A percentile compares a stretch with the other conserved stretches of the same genome.
Evolutionary conservation across 73 alveolate species (phyloP).

Genomic region (Paramecium biaurelia): DNA sequence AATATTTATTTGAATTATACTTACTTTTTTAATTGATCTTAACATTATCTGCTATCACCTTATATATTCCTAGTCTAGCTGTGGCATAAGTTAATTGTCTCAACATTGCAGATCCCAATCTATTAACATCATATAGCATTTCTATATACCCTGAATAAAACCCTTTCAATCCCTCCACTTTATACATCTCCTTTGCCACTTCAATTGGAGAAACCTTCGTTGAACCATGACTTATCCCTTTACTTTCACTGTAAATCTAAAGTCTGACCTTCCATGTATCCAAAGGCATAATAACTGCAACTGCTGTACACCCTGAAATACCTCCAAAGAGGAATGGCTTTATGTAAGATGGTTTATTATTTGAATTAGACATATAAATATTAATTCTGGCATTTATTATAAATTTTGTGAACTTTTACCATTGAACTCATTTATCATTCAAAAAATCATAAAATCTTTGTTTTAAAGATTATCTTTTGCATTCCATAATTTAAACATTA

Average conservation of each 20-base stretch:
- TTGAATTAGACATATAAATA: not conserved
- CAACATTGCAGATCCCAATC: conserved; percentile 78
- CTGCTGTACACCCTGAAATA: conserved; percentile 80
- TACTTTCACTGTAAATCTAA: conserved; percentile 77
- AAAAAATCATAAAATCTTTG: not conserved
- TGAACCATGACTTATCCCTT: conserved; percentile 44
- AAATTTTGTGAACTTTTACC: not conserved
- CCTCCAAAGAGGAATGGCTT: conserved; percentile 84
- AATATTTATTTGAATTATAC: not conserved
- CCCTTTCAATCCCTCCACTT: conserved; percentile 72
- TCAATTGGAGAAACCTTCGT: conserved; percentile 63
- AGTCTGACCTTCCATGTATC: conserved; percentile 87
- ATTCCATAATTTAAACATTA: not conserved
- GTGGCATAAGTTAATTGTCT: conserved; percentile 85
- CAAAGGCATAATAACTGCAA: conserved; percentile 75
- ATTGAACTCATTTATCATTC: not conserved
- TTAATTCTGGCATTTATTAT: not conserved
- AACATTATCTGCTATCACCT: conserved; percentile 50
- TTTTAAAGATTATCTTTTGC: not conserved
- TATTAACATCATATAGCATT: not conserved
- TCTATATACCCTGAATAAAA: conserved; percentile 74
- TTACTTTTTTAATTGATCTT: conserved; percentile 47
- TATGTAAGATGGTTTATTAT: conserved; percentile 14
- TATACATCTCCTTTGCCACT: conserved; percentile 70
- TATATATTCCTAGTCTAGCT: conserved; percentile 79